Percentiles rank a stretch among this genome's conserved stretches.
Conservation (phyloP, 805 yeast genomes). For the Monosporozyma yasuniensis region DNA sequence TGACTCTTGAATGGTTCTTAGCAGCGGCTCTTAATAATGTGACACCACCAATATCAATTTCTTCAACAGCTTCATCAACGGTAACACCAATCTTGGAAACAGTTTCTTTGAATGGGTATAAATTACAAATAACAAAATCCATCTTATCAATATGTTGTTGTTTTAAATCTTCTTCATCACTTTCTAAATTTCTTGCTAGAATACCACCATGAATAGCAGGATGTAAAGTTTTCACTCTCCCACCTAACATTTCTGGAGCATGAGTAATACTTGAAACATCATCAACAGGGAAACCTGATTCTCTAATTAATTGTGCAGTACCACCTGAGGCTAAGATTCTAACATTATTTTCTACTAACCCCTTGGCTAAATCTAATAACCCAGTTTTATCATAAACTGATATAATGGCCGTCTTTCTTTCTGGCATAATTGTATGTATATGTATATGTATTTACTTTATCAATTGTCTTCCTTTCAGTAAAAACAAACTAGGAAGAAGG, state of each 20-base stretch:
- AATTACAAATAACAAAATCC: conserved; percentile 93
- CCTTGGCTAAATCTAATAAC: conserved; percentile 89
- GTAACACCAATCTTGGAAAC: conserved; percentile 93
- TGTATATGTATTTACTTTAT: background rate
- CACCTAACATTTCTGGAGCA: conserved; percentile 98
- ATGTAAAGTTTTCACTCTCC: conserved; percentile 95
- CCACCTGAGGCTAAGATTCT: conserved; percentile 96
- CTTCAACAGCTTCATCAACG: conserved; percentile 95
- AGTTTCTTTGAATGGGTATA: conserved; percentile 97
- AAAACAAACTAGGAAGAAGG: background rate
- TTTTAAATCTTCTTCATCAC: conserved; percentile 80
- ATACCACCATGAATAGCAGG: conserved; percentile 99
- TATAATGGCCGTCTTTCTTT: conserved; percentile 80
- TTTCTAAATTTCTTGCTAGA: conserved; percentile 84
- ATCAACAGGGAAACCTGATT: conserved; percentile 96
- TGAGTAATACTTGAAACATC: conserved; percentile 93
- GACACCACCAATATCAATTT: conserved; percentile 97
- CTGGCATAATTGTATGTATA: conserved; percentile 9
- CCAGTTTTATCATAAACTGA: conserved; percentile 98
- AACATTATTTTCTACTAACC: conserved; percentile 78
- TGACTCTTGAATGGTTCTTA: conserved; percentile 93
- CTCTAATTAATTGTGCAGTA: conserved; percentile 87
- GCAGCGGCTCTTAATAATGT: conserved; percentile 97
- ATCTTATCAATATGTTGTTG: conserved; percentile 92
- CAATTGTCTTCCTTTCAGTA: background rate